phyloP scores from a whole-genome alignment of 129 eudicot species.

The Dittrichia graveolens region DNA sequence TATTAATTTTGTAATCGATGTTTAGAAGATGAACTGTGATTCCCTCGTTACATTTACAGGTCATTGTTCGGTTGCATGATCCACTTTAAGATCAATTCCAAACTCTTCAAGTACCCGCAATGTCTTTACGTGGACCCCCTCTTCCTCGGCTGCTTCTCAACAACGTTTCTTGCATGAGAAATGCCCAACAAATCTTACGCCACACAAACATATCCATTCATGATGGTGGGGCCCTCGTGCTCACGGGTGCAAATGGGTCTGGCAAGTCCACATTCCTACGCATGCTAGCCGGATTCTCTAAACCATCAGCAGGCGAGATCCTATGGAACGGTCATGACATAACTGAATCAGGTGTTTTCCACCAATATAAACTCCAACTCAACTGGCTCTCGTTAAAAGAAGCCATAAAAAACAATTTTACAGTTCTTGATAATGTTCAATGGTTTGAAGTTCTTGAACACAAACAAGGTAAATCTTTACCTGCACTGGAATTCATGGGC shows the following conservation, averaged over 20 bases:
- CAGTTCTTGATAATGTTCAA: slow-evolving; percentile 83
- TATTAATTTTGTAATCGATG: no score
- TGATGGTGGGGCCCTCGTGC: slow-evolving; percentile 83
- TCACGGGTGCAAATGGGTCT: slow-evolving; percentile 89
- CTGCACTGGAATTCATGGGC: slow-evolving; percentile 92
- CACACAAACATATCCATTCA: slow-evolving; percentile 85
- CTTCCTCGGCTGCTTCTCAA: slow-evolving; percentile 83
- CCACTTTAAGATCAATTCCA: not conserved
- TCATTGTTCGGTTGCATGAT: slow-evolving; percentile 22
- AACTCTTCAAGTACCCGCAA: slow-evolving; percentile 7
- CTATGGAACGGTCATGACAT: slow-evolving; percentile 93
- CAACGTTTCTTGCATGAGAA: slow-evolving; percentile 97
- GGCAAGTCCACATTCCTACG: slow-evolving; percentile 86
- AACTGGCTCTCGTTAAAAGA: slow-evolving; percentile 94
- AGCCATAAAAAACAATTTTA: slow-evolving; percentile 70
- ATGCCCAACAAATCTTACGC: slow-evolving; percentile 93
- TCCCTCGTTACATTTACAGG: slow-evolving; percentile 26
- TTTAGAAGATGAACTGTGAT: not conserved
- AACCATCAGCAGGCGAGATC: slow-evolving; percentile 86
- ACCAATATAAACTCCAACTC: slow-evolving; percentile 92
- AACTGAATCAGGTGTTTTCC: slow-evolving; percentile 77
- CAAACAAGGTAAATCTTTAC: slow-evolving; percentile 71
- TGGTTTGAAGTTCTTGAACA: slow-evolving; percentile 96
- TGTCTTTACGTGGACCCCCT: slow-evolving; percentile 66
- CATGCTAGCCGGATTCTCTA: slow-evolving; percentile 84